Evolutionary conservation across 129 eudicot species (phyloP), one percentile per base, ranked within the genome.

Genomic region (Gnaphalium uliginosum): DNA sequence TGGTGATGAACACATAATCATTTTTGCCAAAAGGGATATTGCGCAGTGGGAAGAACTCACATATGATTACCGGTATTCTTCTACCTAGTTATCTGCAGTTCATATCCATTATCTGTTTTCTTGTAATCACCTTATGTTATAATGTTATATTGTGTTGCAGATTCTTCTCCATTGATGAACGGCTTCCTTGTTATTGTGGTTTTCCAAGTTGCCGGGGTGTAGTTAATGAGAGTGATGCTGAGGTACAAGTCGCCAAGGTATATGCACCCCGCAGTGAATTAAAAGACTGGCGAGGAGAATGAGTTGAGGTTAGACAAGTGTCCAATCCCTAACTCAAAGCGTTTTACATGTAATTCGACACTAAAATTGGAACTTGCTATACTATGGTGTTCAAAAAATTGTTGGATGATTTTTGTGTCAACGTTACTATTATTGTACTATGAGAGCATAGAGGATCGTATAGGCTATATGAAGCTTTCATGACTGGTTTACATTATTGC

Each of bases 41-140:
- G 86, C 85, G 72, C 94, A 87, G 65, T 91, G 94, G 96, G 99
- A 95, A 83, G 99, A 95, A 74, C 83, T 95, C 76, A 89, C 99
- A 69, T 95, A 95, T 66, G 97, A 95, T 79, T 95, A 95, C 94
- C 89, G 99, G 99, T 95, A 75, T 48, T 22, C 78, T 37, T 83
- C 78, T 66, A 5, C 30, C 2, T 73, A 18, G 17, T 46, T 43
- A 10, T 68, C 11, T 73, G 73, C 68, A 33, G 27, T 37, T 63
- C 59, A 29, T 26, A 26, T 56, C 10, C 13, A 11, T 35, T 27
- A 43, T 64, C 32, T 26, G 3, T 56, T 21, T 23, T 3, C 25
- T 37, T 25, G 37, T 59, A 39, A 43, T 69, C 56, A 78, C 43
- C 4, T 68, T 65, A 66, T 66, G 17, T 29, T 4, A n/a, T n/a